Conservation (phyloP, 352 stramenopile species). For the Globisporangium camurandrum region DNA sequence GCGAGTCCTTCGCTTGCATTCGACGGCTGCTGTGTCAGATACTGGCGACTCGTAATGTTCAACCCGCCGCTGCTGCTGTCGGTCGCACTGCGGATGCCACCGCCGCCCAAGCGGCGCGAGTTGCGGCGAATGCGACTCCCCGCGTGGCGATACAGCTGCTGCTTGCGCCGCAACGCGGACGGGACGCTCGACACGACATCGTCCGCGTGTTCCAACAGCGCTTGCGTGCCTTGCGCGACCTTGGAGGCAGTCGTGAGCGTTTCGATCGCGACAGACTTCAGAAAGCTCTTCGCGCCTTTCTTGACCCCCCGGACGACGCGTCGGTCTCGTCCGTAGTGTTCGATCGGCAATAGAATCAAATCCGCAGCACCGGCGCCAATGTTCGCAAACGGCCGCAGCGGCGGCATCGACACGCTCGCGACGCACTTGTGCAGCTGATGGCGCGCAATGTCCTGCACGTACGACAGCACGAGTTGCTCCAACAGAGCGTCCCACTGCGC, state of each 20-base stretch:
- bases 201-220: constrained; percentile 74
- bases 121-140: constrained; percentile 74
- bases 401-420: constrained; percentile 81
- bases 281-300: constrained; percentile 81
- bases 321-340: constrained; percentile 79
- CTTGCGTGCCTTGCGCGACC: constrained; percentile 75
- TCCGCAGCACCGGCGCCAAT: constrained; percentile 80
- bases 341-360: constrained; percentile 80
- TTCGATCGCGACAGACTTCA: constrained; percentile 85
- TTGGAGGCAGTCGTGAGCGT: constrained; percentile 82
- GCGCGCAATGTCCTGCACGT: constrained; percentile 83
- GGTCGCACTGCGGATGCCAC: constrained; percentile 67
- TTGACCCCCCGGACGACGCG: constrained; percentile 78
- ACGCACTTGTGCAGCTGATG: constrained; percentile 88
- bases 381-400: constrained; percentile 79
- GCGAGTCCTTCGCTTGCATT: constrained; percentile 75
- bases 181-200: constrained; percentile 69
- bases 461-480: constrained; percentile 77
- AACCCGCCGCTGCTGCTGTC: constrained; percentile 58
- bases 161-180: constrained; percentile 52
- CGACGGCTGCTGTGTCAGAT: constrained; percentile 72
- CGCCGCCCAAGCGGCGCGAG: constrained; percentile 66
- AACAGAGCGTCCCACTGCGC: constrained; percentile 65
- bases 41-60: constrained; percentile 78
- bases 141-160: constrained; percentile 75